Base-by-base conservation (phyloP, 352 stramenopile species). In the Phytopythium ostracodes region DNA sequence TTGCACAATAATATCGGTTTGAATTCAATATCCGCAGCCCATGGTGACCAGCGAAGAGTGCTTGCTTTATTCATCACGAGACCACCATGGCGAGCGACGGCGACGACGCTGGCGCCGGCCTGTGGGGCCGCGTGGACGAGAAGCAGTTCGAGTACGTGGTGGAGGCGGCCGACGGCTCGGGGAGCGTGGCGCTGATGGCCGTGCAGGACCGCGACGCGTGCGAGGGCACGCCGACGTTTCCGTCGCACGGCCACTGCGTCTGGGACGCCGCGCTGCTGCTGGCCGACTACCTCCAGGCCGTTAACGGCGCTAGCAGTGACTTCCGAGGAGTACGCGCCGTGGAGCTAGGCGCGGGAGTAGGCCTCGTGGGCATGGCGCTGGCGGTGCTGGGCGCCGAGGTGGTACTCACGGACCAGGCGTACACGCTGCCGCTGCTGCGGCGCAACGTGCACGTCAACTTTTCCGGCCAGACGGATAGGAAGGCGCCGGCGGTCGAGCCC, bases 241-340 rank as follows among this genome's bases (percentile, higher is more conserved):
- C 76, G 36, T 85, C 76, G 59, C 76, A 85, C 38, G 76, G 76
- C 27, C 73, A 85, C 47, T 83, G 74, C 56, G 76, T 85, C 29
- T 85, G 77, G 77, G 77, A 86, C 59, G 77, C 77, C n/a, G 74
- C 74, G 2, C 29, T 86, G 55, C 63, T 83, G 31, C 65, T 86
- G 10, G 70, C 77, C 36, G 74, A 82, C 44, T 84, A 80, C 60
- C 54, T 83, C 35, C 77, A 86, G 52, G 47, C 40, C 15, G 4
- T 36, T 6, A 24, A 24, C 27, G 7, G 25, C 14, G 7, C 25
- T 22, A 18, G 40, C 22, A 27, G 35, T 1, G 25, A n/a, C 18
- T 70, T 76, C n/a, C 29, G 36, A 35, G 63, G 20, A 14, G 77
- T 67, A 24, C 74, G 68, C 27, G 72, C 65, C 27, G 67, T 83